These are phyloP conservation scores for Solanum hybrid DNA, from an alignment of 305 asterid genomes.

Conservation along the genomic window DNA sequence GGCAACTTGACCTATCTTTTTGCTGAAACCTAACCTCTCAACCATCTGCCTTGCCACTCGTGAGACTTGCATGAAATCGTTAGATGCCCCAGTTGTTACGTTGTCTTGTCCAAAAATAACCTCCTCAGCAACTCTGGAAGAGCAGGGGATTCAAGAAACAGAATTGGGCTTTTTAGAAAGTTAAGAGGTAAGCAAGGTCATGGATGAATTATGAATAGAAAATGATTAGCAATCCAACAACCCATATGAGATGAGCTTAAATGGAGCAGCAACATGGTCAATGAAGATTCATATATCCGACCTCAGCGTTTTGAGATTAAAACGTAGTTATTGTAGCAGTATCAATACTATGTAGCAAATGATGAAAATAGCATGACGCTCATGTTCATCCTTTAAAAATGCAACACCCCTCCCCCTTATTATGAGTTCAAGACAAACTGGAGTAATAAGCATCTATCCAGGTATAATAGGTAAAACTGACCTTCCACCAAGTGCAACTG, in stretches of 20 bases:
- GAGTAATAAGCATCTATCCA: neutral
- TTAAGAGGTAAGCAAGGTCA: neutral
- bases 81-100: conserved; percentile 93
- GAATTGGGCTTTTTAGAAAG: neutral
- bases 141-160: neutral
- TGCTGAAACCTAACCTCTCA: conserved; percentile 95
- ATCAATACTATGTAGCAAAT: neutral
- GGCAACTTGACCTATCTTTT: conserved; percentile 88
- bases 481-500: conserved; percentile 98
- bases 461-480: conserved; percentile 13
- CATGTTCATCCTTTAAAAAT: neutral
- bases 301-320: neutral
- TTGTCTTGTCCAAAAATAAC: conserved; percentile 74
- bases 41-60: conserved; percentile 97
- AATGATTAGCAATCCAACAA: neutral
- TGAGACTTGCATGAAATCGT: conserved; percentile 94
- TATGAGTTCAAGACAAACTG: neutral
- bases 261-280: neutral
- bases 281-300: neutral
- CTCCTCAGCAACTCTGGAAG: conserved; percentile 77
- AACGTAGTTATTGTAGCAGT: neutral
- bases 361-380: neutral
- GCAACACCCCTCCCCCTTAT: neutral
- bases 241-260: neutral
- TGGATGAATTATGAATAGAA: neutral